A percentile compares a stretch with the other conserved stretches of the same genome.
Conservation (phyloP, 768 basidiomycete genomes). For the Agaricus sinodeliciosus region DNA sequence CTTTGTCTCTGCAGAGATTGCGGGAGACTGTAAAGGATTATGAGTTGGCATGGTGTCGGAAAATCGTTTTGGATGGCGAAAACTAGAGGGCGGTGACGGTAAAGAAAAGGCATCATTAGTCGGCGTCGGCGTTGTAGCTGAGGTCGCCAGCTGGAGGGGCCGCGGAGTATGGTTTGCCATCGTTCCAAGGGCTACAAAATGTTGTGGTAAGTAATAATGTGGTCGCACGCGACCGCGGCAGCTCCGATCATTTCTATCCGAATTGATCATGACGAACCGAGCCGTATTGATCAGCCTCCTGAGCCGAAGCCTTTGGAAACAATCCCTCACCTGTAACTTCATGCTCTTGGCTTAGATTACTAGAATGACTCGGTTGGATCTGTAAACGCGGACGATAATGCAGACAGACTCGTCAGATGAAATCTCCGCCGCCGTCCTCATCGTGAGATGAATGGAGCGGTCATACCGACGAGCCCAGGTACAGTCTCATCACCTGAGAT, state of each 20-base stretch:
- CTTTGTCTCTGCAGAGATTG: background rate
- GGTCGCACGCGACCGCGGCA: background rate
- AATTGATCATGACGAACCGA: too few relatives aligned
- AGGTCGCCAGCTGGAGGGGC: conserved; percentile 6
- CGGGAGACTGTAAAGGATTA: background rate
- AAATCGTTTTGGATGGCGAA: background rate
- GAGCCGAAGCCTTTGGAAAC: too few relatives aligned
- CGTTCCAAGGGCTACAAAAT: background rate
- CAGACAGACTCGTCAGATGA: background rate
- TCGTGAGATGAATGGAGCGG: background rate
- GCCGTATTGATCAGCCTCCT: too few relatives aligned
- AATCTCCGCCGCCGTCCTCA: background rate
- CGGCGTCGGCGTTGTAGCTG: background rate
- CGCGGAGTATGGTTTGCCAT: conserved; percentile 6
- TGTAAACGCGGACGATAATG: background rate
- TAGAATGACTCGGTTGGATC: background rate
- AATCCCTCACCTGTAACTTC: too few relatives aligned
- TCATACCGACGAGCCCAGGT: background rate
- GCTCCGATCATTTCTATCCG: too few relatives aligned
- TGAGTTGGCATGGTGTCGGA: background rate
- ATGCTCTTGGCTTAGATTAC: too few relatives aligned
- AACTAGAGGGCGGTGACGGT: conserved; percentile 1
- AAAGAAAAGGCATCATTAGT: background rate
- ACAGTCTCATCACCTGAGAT: background rate
- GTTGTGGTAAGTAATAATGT: background rate